Percentiles rank a stretch among this genome's conserved stretches.
Evolutionary conservation across 1,284 basidiomycete species (phyloP).

Genomic region (Malassezia sympodialis): DNA sequence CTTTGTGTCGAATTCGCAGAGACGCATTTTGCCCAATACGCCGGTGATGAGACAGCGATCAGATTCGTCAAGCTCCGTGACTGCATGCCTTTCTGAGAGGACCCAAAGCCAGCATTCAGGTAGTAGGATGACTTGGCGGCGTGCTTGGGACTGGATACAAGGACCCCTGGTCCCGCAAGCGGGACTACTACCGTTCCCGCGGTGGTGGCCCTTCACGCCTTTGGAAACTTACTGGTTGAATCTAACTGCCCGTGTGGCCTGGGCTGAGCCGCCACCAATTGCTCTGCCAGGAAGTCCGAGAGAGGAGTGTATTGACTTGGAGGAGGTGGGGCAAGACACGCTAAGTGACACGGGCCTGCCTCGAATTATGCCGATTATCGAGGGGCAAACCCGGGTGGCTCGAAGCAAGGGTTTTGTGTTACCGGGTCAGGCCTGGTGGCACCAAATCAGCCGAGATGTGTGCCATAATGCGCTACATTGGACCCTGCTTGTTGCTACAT

Average conservation of each 20-base stretch:
- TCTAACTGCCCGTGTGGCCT: background rate
- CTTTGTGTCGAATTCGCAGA: conserved; percentile 2
- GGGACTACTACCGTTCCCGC: background rate
- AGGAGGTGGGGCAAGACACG: background rate
- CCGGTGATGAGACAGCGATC: conserved; percentile 7
- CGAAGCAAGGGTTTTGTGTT: background rate
- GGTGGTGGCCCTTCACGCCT: conserved; percentile 35
- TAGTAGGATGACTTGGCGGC: background rate
- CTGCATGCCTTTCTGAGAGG: background rate
- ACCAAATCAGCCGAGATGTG: conserved; percentile 18
- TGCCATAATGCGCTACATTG: conserved; percentile 32
- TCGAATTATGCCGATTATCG: background rate
- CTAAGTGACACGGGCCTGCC: background rate
- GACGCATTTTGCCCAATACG: conserved; percentile 8
- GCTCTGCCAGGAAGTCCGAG: background rate
- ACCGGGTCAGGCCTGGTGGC: conserved; percentile 8
- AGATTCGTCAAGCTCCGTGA: background rate
- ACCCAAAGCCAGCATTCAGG: background rate
- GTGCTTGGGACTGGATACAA: background rate
- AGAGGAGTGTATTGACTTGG: background rate
- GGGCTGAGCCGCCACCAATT: background rate
- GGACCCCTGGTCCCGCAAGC: background rate
- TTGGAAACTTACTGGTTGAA: conserved; percentile 27
- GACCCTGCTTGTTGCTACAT: conserved; percentile 23
- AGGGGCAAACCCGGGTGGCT: background rate